Conservation (phyloP, 1,284 basidiomycete genomes). For the Sutorius eximius region DNA sequence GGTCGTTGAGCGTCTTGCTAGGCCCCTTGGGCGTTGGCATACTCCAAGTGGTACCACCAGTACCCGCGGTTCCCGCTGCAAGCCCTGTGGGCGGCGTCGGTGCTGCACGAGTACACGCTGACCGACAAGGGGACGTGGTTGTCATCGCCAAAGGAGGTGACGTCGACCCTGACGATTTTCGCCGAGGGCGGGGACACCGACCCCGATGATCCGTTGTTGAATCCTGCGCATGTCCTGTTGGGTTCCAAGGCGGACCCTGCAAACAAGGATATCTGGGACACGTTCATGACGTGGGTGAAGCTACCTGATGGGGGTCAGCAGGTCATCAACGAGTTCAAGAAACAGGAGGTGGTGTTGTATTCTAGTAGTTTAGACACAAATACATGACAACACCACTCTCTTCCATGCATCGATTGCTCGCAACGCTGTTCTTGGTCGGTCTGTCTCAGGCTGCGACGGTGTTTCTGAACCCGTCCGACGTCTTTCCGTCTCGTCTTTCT, state of each 20-base stretch:
- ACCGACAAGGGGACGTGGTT: conserved; percentile 49
- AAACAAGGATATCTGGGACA: conserved; percentile 28
- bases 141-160: conserved; percentile 37
- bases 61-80: conserved; percentile 49
- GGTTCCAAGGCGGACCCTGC: conserved; percentile 25
- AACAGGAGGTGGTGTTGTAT: conserved; percentile 25
- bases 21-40: conserved; percentile 51
- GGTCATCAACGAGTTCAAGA: conserved; percentile 40
- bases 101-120: conserved; percentile 49
- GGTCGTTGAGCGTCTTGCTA: conserved; percentile 14
- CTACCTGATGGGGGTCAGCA: conserved; percentile 41
- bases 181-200: conserved; percentile 39
- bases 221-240: conserved; percentile 44
- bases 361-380: no score
- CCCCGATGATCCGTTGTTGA: conserved; percentile 41
- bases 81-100: conserved; percentile 45
- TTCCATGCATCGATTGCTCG: conserved; percentile 32
- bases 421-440: conserved; percentile 31
- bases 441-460: conserved; percentile 48
- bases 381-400: conserved; percentile 15
- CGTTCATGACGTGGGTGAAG: conserved; percentile 46
- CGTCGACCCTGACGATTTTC: conserved; percentile 36
- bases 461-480: conserved; percentile 48
- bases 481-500: conserved; percentile 41
- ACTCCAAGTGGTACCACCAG: conserved; percentile 57